Conservation (phyloP, 148 eudicot species). For the Vaccinium vitisidaea region DNA sequence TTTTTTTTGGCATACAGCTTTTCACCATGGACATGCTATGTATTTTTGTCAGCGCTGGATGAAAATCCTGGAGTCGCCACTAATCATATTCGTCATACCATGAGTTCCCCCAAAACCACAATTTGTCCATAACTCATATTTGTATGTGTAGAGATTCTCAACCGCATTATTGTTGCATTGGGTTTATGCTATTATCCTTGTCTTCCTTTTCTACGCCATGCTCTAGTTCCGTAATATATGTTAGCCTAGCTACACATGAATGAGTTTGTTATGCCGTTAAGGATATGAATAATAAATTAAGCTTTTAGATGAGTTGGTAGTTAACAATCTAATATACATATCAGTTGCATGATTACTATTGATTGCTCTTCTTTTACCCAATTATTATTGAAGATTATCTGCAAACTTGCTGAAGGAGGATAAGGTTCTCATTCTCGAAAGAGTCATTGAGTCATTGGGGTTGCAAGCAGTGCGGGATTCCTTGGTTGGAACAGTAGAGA, state of each 20-base stretch:
- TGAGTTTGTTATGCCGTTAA: no score
- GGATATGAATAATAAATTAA: no score
- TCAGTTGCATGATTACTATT: background rate
- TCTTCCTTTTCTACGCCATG: background rate
- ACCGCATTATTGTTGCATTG: background rate
- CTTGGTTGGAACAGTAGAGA: slow-evolving; percentile 53
- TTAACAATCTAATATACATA: no score
- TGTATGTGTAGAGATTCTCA: background rate
- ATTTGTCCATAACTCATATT: background rate
- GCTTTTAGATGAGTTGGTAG: no score
- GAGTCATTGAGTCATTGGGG: slow-evolving; percentile 47
- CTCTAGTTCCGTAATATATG: background rate
- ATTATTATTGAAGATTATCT: slow-evolving; percentile 33
- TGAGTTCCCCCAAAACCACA: background rate
- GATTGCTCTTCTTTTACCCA: slow-evolving; percentile 10
- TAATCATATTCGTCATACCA: background rate
- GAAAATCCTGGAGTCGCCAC: background rate
- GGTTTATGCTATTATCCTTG: background rate
- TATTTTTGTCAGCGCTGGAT: no score
- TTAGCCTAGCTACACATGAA: no score
- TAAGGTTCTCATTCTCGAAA: slow-evolving; percentile 45
- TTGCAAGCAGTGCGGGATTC: slow-evolving; percentile 41
- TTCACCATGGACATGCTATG: no score
- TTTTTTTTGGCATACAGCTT: no score
- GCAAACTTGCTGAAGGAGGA: slow-evolving; percentile 41